Base-by-base conservation (phyloP, 306 rosid genomes). In the Lathyrus sativus region DNA sequence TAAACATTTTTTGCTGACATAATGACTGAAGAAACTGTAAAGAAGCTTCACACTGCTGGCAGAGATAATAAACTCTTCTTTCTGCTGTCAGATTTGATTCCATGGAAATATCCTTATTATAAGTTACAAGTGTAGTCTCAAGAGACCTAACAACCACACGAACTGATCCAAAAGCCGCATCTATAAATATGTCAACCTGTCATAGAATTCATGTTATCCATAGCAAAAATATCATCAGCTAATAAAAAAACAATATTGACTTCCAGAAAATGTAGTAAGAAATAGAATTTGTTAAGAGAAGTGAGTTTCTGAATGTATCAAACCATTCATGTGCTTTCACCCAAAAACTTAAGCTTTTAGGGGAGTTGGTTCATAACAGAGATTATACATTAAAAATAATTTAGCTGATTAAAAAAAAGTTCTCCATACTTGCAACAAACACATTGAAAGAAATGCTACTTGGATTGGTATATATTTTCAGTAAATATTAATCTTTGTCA, bases 1-100 rank as follows among this genome's bases (percentile, higher is more conserved):
- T 88, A 78, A 90, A 93, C 72, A 77, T 53, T 60, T 85, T 90
- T 65, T 90, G 98, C 73, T 93, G 98, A 83, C 96, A 88, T 51
- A 90, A 62, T 29, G 81, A 82, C 74, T 83, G 97, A 76, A 93
- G 93, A 90, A 86, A 88, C 82, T 93, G 98, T 62, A 93, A 79
- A 76, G 96, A 93, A 74, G 95, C 97, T 76, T 93, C 98, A 78
- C 97, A 90, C 78, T 90, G 98, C 86, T 85, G 96, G 79, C 87
- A 86, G 65, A 90, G 82, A 84, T 66, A 90, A 77, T 81, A 85
- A 70, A 86, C 89, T 41, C 69, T 71, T 78, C 67, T 83, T 70
- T 88, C 98, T 50, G 80, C 71, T 68, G 86, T 65, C 74, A 78
- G 72, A 73, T 70, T 67, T 65, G 86, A 65, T 66, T 75, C 84